Evolutionary conservation across 805 yeast genomes (phyloP).

Genomic region (Starmerella apis): DNA sequence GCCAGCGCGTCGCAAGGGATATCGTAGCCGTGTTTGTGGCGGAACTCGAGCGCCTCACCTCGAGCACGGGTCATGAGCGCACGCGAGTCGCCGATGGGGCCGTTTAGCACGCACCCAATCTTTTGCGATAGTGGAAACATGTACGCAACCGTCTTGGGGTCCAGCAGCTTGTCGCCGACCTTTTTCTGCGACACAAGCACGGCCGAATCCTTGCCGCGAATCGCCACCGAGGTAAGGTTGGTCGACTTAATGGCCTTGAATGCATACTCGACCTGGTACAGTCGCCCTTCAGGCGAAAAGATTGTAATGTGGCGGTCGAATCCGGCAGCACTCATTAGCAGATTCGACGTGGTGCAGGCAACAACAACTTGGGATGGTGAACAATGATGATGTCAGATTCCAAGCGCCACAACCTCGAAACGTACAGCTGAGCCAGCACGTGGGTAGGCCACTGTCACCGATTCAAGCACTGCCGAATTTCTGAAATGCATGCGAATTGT

Average conservation of each 20-base stretch:
- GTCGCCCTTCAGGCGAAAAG: conserved; percentile 96
- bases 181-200: conserved; percentile 91
- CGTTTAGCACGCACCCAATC: conserved; percentile 86
- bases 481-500: too few species aligned
- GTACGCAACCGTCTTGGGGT: conserved; percentile 75
- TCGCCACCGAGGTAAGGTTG: conserved; percentile 78
- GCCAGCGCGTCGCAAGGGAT: conserved; percentile 92
- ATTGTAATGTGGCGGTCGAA: conserved; percentile 98
- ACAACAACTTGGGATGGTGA: background rate
- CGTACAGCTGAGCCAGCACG: background rate
- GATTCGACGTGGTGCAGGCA: background rate
- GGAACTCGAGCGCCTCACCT: conserved; percentile 90
- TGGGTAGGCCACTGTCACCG: background rate
- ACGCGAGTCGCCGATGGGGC: conserved; percentile 86
- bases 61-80: conserved; percentile 83
- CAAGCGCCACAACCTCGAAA: background rate
- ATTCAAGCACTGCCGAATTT: background rate
- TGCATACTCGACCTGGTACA: conserved; percentile 96
- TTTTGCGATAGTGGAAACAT: conserved; percentile 70
- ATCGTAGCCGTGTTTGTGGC: conserved; percentile 89
- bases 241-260: conserved; percentile 92
- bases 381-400: conserved; percentile 4
- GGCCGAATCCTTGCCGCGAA: conserved; percentile 75
- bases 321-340: conserved; percentile 51
- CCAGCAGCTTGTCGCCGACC: conserved; percentile 88